Evolutionary conservation across 2,329 filamentous ascomycete species (phyloP).

Genomic region (Pseudogymnoascus pannorum): DNA sequence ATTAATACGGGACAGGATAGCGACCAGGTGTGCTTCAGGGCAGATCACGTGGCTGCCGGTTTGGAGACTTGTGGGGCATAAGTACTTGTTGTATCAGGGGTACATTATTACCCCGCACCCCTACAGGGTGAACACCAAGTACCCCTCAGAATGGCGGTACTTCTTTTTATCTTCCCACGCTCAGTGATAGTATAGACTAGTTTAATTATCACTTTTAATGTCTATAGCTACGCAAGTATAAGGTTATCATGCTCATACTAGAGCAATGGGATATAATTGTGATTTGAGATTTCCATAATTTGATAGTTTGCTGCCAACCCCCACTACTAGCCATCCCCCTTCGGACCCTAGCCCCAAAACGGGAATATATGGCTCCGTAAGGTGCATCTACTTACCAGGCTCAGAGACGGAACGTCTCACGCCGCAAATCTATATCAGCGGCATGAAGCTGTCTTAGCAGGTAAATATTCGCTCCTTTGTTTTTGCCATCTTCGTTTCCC

Average conservation of each 20-base stretch:
- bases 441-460: not conserved
- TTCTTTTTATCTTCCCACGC: not conserved
- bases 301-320: not conserved
- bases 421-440: not conserved
- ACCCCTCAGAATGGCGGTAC: not conserved
- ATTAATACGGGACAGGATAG: not conserved
- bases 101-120: not conserved
- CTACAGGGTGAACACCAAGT: not conserved
- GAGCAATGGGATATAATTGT: not conserved
- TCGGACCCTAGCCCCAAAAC: constrained; percentile 1
- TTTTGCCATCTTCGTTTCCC: constrained; percentile 8
- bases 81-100: not conserved
- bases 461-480: constrained; percentile 3
- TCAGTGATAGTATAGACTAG: not conserved
- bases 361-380: constrained; percentile 1
- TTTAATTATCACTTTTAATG: not conserved
- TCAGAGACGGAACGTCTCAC: constrained; percentile 4
- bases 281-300: not conserved
- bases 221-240: not conserved
- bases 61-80: not conserved
- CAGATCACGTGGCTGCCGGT: not conserved
- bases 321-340: not conserved
- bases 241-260: not conserved
- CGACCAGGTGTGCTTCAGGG: not conserved
- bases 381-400: constrained; percentile 1